Evolutionary conservation across 2,329 filamentous ascomycete species (phyloP), one percentile per base, ranked within the genome.

Genomic region (Diplodia sapinea): DNA sequence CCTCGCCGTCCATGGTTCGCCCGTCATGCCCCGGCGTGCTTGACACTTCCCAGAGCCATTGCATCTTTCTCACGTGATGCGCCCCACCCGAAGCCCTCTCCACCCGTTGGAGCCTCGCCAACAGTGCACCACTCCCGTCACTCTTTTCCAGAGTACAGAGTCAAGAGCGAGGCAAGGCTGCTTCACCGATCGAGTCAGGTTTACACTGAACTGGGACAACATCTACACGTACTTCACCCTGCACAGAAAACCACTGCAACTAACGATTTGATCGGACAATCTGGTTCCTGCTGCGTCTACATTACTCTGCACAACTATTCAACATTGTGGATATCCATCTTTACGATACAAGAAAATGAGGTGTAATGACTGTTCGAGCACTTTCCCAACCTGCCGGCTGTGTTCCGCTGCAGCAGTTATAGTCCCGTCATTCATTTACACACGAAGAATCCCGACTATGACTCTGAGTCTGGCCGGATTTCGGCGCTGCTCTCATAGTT

Each of bases 321-420:
- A 20, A 47, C 17, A 47, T 47, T 47, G 43, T 20, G n/a, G 43
- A 47, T 20, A 47, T 47, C 43, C 29, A 17, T 55, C 52, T 55
- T 33, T 55, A 55, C 51, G 31, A 55, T 55, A 55, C 52, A 55
- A 33, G 52, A 55, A 55, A 8, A n/a, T 17, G 17, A 55, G 15
- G 11, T 55, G 29, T 55, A 55, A 55, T 17, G 52, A 55, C 52
- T 33, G 52, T 55, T 5, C 31, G 11, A n/a, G 8, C 36, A 38
- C 11, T 33, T n/a, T 33, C 17, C 31, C 31, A 31, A 36, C 12
- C 52, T 9, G 15, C 52, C 52, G 6, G 17, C 29, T 36, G 13
- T 11, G 20, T n/a, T 26, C 29, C n/a, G 15, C 31, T 11, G 29
- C 52, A 12, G 17, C 17, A 31, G 29, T 15, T 23, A 55, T 20